These are phyloP conservation scores for Epichloe coenophiala DNA, from an alignment of 2,329 filamentous ascomycete genomes.

Conservation along the genomic window DNA sequence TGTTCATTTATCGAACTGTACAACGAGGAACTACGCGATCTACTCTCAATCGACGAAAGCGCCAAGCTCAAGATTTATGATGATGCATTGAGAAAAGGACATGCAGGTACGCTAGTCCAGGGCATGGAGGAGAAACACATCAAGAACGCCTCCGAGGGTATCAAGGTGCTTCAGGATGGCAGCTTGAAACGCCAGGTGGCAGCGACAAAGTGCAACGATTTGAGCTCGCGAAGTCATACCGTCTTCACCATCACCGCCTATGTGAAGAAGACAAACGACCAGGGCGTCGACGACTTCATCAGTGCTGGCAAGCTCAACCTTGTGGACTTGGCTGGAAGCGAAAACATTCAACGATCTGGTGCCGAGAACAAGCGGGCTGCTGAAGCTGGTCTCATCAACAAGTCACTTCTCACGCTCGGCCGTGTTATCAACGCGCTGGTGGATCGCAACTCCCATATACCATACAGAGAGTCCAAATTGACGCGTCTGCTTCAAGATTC, in stretches of 20 bases:
- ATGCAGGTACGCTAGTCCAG: constrained; percentile 76
- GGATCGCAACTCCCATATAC: constrained; percentile 80
- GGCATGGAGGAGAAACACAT: constrained; percentile 97
- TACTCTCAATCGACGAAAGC: constrained; percentile 69
- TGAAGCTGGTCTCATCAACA: constrained; percentile 95
- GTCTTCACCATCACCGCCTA: constrained; percentile 93
- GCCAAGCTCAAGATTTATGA: constrained; percentile 92
- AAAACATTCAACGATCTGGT: constrained; percentile 93
- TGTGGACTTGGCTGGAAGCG: constrained; percentile 90
- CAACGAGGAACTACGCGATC: constrained; percentile 89
- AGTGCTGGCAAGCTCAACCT: constrained; percentile 90
- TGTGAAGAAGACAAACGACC: constrained; percentile 67
- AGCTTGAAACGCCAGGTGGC: constrained; percentile 95
- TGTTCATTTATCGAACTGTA: constrained; percentile 98
- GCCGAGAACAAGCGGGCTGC: constrained; percentile 96
- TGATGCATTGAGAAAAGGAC: constrained; percentile 74
- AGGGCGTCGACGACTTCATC: constrained; percentile 79
- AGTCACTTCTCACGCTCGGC: constrained; percentile 85
- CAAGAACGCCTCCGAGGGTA: constrained; percentile 68
- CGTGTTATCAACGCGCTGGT: constrained; percentile 96
- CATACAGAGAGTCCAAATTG: constrained; percentile 85
- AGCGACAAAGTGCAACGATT: constrained; percentile 97
- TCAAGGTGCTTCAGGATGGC: constrained; percentile 76
- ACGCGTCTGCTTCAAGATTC: constrained; percentile 93
- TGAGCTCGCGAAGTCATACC: constrained; percentile 93